Conservation (phyloP, 2,329 filamentous ascomycete genomes). For the Tolypocladium nubicola region DNA sequence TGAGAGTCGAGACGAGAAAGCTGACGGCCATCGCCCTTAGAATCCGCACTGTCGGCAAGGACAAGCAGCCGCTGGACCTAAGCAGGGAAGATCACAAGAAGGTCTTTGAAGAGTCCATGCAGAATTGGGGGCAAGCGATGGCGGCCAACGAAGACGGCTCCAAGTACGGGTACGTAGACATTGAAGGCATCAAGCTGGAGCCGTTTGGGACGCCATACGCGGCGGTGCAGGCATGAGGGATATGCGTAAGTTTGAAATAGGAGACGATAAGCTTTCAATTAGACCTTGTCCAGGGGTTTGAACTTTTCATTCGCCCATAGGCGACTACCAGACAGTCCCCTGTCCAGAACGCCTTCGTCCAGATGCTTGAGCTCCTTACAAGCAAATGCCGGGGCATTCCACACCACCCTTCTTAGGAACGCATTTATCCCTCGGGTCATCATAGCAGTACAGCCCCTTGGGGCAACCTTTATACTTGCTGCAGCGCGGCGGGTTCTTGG, state of each 20-base stretch:
- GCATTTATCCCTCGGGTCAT: conserved; percentile 15
- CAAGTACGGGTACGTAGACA: conserved; percentile 20
- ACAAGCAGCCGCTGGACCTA: conserved; percentile 49
- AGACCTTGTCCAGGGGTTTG: too few relatives aligned
- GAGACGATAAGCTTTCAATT: too few relatives aligned
- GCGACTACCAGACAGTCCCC: too few relatives aligned
- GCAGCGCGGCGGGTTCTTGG: conserved; percentile 10
- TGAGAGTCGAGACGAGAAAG: neutral
- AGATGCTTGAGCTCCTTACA: conserved; percentile 7
- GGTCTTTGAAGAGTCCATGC: conserved; percentile 17
- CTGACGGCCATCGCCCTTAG: conserved; percentile 3
- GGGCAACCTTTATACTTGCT: conserved; percentile 11
- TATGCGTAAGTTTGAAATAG: neutral
- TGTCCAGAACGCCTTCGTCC: neutral
- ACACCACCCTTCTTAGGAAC: conserved; percentile 15
- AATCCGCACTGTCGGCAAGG: conserved; percentile 20
- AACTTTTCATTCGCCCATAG: neutral
- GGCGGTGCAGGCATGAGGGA: neutral
- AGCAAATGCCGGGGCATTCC: conserved; percentile 20
- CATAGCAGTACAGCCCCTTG: conserved; percentile 16
- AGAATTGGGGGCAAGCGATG: conserved; percentile 19
- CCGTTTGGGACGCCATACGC: conserved; percentile 19
- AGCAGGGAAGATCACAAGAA: conserved; percentile 24
- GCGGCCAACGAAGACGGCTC: conserved; percentile 17
- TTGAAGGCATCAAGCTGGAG: conserved; percentile 18